Evolutionary conservation across 805 yeast species (phyloP).

Genomic region (Torulaspora microellipsoides): DNA sequence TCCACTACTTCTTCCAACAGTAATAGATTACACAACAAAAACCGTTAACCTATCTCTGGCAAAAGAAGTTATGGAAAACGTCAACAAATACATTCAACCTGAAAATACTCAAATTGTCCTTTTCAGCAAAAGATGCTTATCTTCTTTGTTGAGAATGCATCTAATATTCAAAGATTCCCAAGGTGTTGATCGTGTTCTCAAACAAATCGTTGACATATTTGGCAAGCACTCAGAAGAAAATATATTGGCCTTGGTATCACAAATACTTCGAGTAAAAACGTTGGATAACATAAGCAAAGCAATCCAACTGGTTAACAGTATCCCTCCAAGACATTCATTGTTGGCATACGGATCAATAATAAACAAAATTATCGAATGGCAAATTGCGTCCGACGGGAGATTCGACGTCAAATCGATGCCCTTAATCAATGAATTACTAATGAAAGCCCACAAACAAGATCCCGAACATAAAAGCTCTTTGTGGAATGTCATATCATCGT

Average conservation of each 20-base stretch:
- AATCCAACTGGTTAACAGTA: slow-evolving; percentile 14
- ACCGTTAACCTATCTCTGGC: slow-evolving; percentile 15
- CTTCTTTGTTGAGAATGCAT: slow-evolving; percentile 26
- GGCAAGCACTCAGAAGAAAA: slow-evolving; percentile 21
- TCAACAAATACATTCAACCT: slow-evolving; percentile 16
- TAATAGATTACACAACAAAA: slow-evolving; percentile 22
- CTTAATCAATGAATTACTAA: slow-evolving; percentile 19
- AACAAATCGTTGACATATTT: slow-evolving; percentile 19
- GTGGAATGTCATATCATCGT: slow-evolving; percentile 25
- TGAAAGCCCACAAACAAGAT: slow-evolving; percentile 22
- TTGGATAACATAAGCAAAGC: slow-evolving; percentile 23
- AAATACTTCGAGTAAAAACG: slow-evolving; percentile 15
- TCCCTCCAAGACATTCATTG: slow-evolving; percentile 16
- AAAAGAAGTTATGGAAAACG: slow-evolving; percentile 18
- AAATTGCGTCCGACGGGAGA: slow-evolving; percentile 10
- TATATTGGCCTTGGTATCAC: slow-evolving; percentile 21
- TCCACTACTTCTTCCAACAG: slow-evolving; percentile 23
- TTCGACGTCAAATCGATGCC: slow-evolving; percentile 8
- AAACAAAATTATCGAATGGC: slow-evolving; percentile 19
- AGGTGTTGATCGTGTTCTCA: slow-evolving; percentile 27
- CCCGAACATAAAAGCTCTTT: slow-evolving; percentile 18
- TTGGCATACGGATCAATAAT: slow-evolving; percentile 20
- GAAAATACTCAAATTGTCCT: slow-evolving; percentile 19
- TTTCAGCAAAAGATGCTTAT: slow-evolving; percentile 21
- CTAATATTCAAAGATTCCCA: slow-evolving; percentile 26